phyloP scores from a whole-genome alignment of 2,329 filamentous ascomycete genomes.

The Aureobasidium sp. region DNA sequence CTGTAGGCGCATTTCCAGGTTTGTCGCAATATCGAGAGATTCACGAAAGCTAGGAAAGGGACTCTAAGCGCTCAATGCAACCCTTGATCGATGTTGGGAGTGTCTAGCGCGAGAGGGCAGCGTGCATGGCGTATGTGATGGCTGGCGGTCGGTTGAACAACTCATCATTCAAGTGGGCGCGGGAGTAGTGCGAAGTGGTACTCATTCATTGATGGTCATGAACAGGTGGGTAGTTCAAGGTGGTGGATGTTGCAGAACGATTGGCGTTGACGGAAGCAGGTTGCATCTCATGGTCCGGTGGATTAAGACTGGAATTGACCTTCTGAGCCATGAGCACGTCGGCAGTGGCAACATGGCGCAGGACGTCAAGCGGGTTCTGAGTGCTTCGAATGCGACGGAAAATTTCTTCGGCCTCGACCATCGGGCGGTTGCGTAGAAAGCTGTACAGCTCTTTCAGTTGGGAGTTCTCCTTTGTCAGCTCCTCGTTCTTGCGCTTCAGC shows the following conservation, averaged over 20 bases:
- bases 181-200: too few relatives aligned
- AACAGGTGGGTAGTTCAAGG: too few relatives aligned
- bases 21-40: too few relatives aligned
- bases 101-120: too few relatives aligned
- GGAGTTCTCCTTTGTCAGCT: constrained; percentile 17
- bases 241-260: neutral
- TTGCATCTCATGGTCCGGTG: neutral
- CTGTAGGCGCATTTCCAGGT: too few relatives aligned
- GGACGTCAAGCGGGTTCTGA: constrained; percentile 4
- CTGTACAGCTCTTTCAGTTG: constrained; percentile 14
- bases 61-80: too few relatives aligned
- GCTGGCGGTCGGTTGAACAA: too few relatives aligned
- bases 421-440: neutral
- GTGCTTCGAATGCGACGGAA: constrained; percentile 16
- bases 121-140: too few relatives aligned
- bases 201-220: too few relatives aligned
- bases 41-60: too few relatives aligned
- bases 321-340: constrained; percentile 4
- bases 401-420: constrained; percentile 9
- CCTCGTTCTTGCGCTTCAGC: constrained; percentile 20
- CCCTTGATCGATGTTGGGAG: too few relatives aligned
- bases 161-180: too few relatives aligned
- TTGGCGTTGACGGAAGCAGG: neutral
- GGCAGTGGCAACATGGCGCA: constrained; percentile 6
- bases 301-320: neutral